A percentile compares a stretch with the other conserved stretches of the same genome.
phyloP scores from a whole-genome alignment of 257 asterid genomes.

The Striga asiatica region DNA sequence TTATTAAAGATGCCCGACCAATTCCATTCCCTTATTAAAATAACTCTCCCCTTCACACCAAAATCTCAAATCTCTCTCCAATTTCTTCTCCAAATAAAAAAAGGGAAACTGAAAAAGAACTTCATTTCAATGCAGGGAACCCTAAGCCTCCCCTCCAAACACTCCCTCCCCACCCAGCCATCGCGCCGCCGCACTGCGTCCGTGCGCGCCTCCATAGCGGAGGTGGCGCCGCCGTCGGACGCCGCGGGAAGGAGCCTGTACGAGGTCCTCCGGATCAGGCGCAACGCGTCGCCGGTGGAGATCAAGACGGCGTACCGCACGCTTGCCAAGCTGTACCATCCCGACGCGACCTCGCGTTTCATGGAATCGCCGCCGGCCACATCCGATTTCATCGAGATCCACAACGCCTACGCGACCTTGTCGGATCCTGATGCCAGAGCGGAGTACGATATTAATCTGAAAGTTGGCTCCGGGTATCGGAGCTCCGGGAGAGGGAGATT shows the following conservation, averaged over 20 bases:
- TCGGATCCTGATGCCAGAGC: slow-evolving; percentile 75
- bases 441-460: slow-evolving; percentile 45
- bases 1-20: no score
- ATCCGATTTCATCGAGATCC: slow-evolving; percentile 59
- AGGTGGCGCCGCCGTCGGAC: slow-evolving; percentile 23
- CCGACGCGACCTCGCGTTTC: slow-evolving; percentile 49
- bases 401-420: slow-evolving; percentile 58
- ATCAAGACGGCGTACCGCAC: slow-evolving; percentile 79
- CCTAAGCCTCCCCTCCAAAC: slow-evolving; percentile 14
- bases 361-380: slow-evolving; percentile 26
- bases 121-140: slow-evolving; percentile 23
- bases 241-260: slow-evolving; percentile 35
- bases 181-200: slow-evolving; percentile 11
- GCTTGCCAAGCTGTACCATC: slow-evolving; percentile 80
- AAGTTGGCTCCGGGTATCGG: slow-evolving; percentile 17
- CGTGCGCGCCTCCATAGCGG: slow-evolving; percentile 37
- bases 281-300: slow-evolving; percentile 59
- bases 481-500: slow-evolving; percentile 31
- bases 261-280: slow-evolving; percentile 55
- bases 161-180: slow-evolving; percentile 9
- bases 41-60: no score
- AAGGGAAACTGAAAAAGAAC: no score
- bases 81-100: not conserved
- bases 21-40: no score
- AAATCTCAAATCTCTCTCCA: no score